Evolutionary conservation across 495 filamentous ascomycete species (phyloP).

Genomic region (Penicillium atrosanguineum): DNA sequence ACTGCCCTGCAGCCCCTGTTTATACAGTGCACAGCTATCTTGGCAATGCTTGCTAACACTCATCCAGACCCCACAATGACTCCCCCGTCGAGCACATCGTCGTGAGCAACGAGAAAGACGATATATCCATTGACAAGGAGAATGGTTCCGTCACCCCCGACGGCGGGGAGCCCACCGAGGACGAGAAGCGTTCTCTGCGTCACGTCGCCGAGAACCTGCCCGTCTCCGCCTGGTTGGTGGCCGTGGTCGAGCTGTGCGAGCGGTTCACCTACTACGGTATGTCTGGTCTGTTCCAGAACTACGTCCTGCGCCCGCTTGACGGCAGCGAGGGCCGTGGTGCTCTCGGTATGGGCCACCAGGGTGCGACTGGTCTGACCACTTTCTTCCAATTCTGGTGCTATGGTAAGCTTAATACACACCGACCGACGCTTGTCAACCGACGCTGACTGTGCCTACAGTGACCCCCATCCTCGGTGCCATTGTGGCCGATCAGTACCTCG

Average conservation of each 20-base stretch:
- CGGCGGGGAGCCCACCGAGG: conserved; percentile 53
- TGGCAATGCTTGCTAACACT: not conserved
- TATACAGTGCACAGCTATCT: not conserved
- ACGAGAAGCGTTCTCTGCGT: conserved; percentile 50
- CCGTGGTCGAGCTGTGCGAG: conserved; percentile 62
- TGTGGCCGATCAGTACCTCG: conserved; percentile 63
- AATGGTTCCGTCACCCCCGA: conserved; percentile 34
- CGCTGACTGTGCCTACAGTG: conserved; percentile 18
- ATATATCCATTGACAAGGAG: conserved; percentile 33
- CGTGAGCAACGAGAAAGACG: conserved; percentile 29
- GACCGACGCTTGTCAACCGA: not conserved
- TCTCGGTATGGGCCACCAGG: conserved; percentile 50
- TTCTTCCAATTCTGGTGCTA: conserved; percentile 67
- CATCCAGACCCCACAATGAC: conserved; percentile 7
- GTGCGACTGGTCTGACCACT: conserved; percentile 57
- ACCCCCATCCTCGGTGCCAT: conserved; percentile 59
- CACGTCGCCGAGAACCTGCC: conserved; percentile 57
- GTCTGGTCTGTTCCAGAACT: conserved; percentile 55
- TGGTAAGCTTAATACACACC: conserved; percentile 21
- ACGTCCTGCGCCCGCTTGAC: conserved; percentile 50
- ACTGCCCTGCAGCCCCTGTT: no score
- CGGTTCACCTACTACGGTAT: conserved; percentile 69
- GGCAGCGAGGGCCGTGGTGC: conserved; percentile 52
- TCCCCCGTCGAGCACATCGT: conserved; percentile 19
- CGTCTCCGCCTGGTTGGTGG: conserved; percentile 56